Percentiles rank a stretch among this genome's conserved stretches.
Evolutionary conservation across 148 eudicot species (phyloP).

Genomic region (Cornus kousa): DNA sequence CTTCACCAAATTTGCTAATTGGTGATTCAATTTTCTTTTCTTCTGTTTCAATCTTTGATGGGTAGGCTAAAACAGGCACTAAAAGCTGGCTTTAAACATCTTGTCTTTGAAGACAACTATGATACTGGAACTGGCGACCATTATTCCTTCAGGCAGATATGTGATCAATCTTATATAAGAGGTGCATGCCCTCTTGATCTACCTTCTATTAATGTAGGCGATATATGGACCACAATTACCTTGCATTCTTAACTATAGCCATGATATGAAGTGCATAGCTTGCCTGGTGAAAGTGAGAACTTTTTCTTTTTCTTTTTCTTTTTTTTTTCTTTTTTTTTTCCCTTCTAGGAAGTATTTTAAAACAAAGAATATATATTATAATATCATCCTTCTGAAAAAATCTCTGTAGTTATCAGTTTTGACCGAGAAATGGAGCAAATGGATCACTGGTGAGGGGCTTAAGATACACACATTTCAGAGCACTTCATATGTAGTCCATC

Average conservation of each 20-base stretch:
- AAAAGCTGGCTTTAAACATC: constrained; percentile 90
- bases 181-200: constrained; percentile 37
- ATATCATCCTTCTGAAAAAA: neutral
- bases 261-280: neutral
- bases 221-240: neutral
- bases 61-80: constrained; percentile 89
- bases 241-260: neutral
- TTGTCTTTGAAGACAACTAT: constrained; percentile 95
- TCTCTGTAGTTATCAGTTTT: neutral
- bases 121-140: constrained; percentile 99
- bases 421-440: no score
- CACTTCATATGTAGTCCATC: no score
- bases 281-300: neutral
- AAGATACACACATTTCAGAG: no score
- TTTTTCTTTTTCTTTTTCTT: neutral
- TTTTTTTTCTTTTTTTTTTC: neutral
- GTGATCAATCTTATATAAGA: constrained; percentile 92
- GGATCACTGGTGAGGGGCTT: no score
- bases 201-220: neutral
- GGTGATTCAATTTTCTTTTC: neutral
- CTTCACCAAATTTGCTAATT: neutral
- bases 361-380: neutral
- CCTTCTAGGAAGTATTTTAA: neutral
- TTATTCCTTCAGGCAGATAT: constrained; percentile 93
- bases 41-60: constrained; percentile 7